phyloP scores from a whole-genome alignment of 164 flowering plant species.

The Vitis cinerea region DNA sequence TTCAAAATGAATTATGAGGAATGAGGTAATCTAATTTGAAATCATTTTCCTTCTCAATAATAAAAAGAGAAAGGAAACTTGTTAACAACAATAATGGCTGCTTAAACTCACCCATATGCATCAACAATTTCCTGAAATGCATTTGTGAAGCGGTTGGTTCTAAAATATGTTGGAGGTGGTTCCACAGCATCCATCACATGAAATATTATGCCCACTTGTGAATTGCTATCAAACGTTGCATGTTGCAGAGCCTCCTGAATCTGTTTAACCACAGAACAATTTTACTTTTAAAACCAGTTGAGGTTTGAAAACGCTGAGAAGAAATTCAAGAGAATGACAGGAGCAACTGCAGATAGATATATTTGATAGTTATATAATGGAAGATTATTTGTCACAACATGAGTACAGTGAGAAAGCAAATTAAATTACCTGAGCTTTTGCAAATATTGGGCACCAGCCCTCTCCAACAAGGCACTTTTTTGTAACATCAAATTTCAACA shows the following conservation, averaged over 20 bases:
- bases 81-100: no score
- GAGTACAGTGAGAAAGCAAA: background rate
- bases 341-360: no score
- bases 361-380: no score
- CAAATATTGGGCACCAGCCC: slow-evolving; percentile 96
- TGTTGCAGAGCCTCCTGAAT: slow-evolving; percentile 92
- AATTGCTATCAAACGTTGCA: slow-evolving; percentile 88
- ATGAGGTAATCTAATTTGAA: no score
- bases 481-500: slow-evolving; percentile 43
- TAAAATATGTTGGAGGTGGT: slow-evolving; percentile 94
- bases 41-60: no score
- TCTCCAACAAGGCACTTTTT: slow-evolving; percentile 98
- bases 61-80: no score
- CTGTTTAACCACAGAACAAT: slow-evolving; percentile 35
- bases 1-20: no score
- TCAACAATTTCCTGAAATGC: slow-evolving; percentile 95
- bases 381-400: no score
- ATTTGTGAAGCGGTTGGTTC: slow-evolving; percentile 74
- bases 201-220: slow-evolving; percentile 93
- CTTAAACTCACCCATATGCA: slow-evolving; percentile 82
- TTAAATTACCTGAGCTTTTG: slow-evolving; percentile 66
- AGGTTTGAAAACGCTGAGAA: no score
- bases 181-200: slow-evolving; percentile 86
- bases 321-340: no score
- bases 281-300: no score